Evolutionary conservation across 805 yeast genomes (phyloP).

Genomic region (Debaryomyces prosopidis): DNA sequence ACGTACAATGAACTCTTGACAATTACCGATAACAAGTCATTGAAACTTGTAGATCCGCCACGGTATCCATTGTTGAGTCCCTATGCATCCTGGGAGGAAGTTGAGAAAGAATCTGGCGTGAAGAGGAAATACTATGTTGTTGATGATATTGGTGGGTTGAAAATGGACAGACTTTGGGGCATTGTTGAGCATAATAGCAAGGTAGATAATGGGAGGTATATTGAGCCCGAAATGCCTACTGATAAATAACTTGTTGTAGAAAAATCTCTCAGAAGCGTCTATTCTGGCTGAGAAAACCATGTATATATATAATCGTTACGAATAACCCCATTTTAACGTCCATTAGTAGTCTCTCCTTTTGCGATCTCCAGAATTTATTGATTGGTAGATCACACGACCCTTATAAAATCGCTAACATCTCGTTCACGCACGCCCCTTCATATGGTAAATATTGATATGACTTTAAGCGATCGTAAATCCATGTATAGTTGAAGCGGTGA

Average conservation of each 20-base stretch:
- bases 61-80: conserved; percentile 18
- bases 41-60: conserved; percentile 37
- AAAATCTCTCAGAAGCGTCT: no score
- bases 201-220: conserved; percentile 63
- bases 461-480: no score
- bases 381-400: not conserved
- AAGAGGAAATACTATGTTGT: conserved; percentile 53
- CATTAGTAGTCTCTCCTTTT: no score
- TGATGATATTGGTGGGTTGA: conserved; percentile 77
- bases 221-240: conserved; percentile 12
- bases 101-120: conserved; percentile 32
- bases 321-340: no score
- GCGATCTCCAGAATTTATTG: not conserved
- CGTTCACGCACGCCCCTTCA: no score
- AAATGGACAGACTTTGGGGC: conserved; percentile 86
- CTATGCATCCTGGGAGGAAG: conserved; percentile 40
- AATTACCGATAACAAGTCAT: conserved; percentile 33
- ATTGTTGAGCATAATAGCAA: conserved; percentile 70
- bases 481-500: no score
- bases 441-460: no score
- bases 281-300: no score
- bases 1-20: conserved; percentile 62
- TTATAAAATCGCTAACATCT: no score
- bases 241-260: not conserved
- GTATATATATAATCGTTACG: no score